phyloP scores from a whole-genome alignment of 345 rosid species.

The Theobroma cacao region DNA sequence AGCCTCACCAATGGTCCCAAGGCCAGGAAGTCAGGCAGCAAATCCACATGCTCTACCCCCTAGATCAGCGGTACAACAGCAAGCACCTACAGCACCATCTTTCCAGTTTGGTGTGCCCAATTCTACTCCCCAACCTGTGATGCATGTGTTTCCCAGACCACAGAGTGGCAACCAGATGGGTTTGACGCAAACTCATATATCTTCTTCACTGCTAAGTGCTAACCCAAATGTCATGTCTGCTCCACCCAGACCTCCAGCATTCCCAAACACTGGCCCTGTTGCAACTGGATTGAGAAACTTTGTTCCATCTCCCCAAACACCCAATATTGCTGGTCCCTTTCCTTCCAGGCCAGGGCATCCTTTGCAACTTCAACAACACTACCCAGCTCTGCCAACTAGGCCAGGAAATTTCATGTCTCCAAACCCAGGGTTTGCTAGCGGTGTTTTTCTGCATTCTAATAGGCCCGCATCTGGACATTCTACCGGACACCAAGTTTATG shows the following conservation, averaged over 20 bases:
- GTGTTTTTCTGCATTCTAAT: slow-evolving; percentile 17
- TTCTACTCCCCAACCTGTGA: slow-evolving; percentile 40
- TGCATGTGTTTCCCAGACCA: slow-evolving; percentile 44
- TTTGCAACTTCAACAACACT: slow-evolving; percentile 38
- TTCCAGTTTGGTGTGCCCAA: slow-evolving; percentile 30
- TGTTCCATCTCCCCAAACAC: slow-evolving; percentile 31
- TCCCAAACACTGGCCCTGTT: slow-evolving; percentile 35
- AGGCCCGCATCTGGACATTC: slow-evolving; percentile 23
- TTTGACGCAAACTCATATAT: slow-evolving; percentile 23
- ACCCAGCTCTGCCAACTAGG: slow-evolving; percentile 26
- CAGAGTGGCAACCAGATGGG: slow-evolving; percentile 48
- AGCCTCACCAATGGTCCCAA: slow-evolving; percentile 35
- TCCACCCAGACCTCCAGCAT: slow-evolving; percentile 40
- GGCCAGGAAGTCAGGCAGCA: slow-evolving; percentile 37
- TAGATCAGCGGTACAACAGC: slow-evolving; percentile 29
- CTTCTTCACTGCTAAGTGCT: slow-evolving; percentile 23
- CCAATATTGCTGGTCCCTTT: slow-evolving; percentile 38
- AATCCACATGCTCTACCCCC: slow-evolving; percentile 27
- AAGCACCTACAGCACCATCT: slow-evolving; percentile 34
- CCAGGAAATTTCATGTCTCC: slow-evolving; percentile 29
- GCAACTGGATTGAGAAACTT: slow-evolving; percentile 47
- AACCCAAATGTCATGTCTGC: slow-evolving; percentile 27
- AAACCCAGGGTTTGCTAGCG: slow-evolving; percentile 32
- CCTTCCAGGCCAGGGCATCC: slow-evolving; percentile 53
- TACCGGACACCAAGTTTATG: slow-evolving; percentile 63